Conservation (phyloP, 148 eudicot species). For the Limonium bicolor region DNA sequence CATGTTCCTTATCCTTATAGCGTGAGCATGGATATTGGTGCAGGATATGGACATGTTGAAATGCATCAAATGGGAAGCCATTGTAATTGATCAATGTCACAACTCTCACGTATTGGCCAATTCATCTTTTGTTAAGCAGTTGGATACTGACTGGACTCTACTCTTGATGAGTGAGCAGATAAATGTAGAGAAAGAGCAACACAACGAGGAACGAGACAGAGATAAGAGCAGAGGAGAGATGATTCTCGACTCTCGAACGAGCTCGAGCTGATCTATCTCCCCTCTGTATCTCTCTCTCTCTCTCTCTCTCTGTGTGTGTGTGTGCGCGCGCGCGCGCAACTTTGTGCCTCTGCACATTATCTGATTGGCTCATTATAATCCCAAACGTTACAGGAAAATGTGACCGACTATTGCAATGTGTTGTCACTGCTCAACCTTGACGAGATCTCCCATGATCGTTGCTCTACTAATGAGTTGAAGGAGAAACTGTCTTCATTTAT, state of each 20-base stretch:
- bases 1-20: too few relatives aligned
- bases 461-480: slow-evolving; percentile 19
- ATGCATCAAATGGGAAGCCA: slow-evolving; percentile 49
- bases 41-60: slow-evolving; percentile 41
- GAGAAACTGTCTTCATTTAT: slow-evolving; percentile 28
- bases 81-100: slow-evolving; percentile 51
- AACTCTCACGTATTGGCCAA: slow-evolving; percentile 15
- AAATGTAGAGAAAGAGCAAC: too few relatives aligned
- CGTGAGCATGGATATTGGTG: too few relatives aligned
- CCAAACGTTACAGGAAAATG: slow-evolving; percentile 37
- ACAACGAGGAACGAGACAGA: too few relatives aligned
- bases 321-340: too few relatives aligned
- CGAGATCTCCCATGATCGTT: slow-evolving; percentile 11
- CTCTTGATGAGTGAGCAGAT: slow-evolving; percentile 38
- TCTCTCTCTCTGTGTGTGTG: too few relatives aligned
- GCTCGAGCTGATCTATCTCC: too few relatives aligned
- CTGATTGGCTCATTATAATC: slow-evolving; percentile 1
- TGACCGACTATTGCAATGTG: slow-evolving; percentile 24
- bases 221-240: too few relatives aligned
- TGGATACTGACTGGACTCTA: slow-evolving; percentile 27
- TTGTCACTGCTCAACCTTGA: slow-evolving; percentile 36
- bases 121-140: slow-evolving; percentile 25
- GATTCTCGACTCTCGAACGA: too few relatives aligned
- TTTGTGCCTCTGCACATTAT: too few relatives aligned
- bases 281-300: too few relatives aligned